Evolutionary conservation across 257 asterid species (phyloP).

Genomic region (Solanum clarkiae): DNA sequence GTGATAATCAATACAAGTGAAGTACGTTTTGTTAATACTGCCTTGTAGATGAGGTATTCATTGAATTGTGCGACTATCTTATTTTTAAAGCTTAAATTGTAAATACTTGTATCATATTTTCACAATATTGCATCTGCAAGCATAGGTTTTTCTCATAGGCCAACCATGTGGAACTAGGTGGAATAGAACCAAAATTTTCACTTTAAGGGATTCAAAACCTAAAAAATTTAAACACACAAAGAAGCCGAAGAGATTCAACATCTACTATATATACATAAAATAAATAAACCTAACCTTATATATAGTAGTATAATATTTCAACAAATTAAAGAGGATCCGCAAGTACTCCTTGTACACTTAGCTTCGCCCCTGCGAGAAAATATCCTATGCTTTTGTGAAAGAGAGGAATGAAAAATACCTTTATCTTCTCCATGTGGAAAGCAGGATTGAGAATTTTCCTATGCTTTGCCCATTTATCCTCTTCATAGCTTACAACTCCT

Average conservation of each 20-base stretch:
- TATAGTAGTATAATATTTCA: background rate
- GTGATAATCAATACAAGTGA: background rate
- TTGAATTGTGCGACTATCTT: background rate
- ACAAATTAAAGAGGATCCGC: background rate
- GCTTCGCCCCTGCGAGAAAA: background rate
- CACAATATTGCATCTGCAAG: background rate
- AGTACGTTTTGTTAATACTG: background rate
- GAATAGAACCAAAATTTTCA: background rate
- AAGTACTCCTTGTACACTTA: background rate
- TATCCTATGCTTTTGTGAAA: background rate
- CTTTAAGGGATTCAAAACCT: background rate
- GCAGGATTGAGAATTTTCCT: slow-evolving; percentile 50
- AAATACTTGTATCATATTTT: background rate
- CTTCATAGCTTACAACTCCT: slow-evolving; percentile 26
- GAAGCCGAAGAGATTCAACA: background rate
- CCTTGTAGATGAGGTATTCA: background rate
- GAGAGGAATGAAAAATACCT: background rate
- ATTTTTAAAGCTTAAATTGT: background rate
- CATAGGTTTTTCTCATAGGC: background rate
- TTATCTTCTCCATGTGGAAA: slow-evolving; percentile 33
- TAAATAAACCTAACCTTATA: background rate
- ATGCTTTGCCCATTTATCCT: slow-evolving; percentile 45
- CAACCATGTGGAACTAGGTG: background rate
- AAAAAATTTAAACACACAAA: background rate
- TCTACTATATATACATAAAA: background rate